Evolutionary conservation across 192 early-diverging fungal genomes (phyloP).

Genomic region (Podila horticola): DNA sequence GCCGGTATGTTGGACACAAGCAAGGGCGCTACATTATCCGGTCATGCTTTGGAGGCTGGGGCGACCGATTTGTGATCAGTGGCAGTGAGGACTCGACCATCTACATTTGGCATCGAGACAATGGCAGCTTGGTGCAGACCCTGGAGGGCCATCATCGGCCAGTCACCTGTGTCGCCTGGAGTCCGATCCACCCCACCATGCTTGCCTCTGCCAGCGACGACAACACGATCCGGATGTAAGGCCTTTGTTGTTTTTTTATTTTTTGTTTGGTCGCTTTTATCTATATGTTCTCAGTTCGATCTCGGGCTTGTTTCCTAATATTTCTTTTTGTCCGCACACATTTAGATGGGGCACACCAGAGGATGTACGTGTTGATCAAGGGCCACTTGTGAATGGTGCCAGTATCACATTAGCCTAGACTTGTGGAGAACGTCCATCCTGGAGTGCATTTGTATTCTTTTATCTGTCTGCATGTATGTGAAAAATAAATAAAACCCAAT

Average conservation of each 20-base stretch:
- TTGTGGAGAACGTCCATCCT: too few species aligned
- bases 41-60: constrained; percentile 88
- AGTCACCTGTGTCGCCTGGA: constrained; percentile 85
- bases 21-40: constrained; percentile 92
- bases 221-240: constrained; percentile 81
- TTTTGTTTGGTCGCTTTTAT: neutral
- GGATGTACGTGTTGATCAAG: constrained; percentile 3
- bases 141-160: constrained; percentile 73
- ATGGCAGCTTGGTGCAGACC: constrained; percentile 71
- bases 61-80: constrained; percentile 84
- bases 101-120: constrained; percentile 86
- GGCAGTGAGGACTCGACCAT: constrained; percentile 91
- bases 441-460: neutral
- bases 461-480: neutral
- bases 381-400: constrained; percentile 10
- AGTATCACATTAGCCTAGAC: neutral
- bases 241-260: neutral
- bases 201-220: constrained; percentile 90
- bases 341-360: constrained; percentile 39
- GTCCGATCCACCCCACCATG: constrained; percentile 65
- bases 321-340: neutral
- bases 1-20: constrained; percentile 83
- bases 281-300: neutral
- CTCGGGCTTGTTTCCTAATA: too few species aligned
- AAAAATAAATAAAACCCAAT: too few species aligned